These are phyloP conservation scores for Solanum etuberosum DNA, from an alignment of 257 asterid species.

Conservation along the genomic window DNA sequence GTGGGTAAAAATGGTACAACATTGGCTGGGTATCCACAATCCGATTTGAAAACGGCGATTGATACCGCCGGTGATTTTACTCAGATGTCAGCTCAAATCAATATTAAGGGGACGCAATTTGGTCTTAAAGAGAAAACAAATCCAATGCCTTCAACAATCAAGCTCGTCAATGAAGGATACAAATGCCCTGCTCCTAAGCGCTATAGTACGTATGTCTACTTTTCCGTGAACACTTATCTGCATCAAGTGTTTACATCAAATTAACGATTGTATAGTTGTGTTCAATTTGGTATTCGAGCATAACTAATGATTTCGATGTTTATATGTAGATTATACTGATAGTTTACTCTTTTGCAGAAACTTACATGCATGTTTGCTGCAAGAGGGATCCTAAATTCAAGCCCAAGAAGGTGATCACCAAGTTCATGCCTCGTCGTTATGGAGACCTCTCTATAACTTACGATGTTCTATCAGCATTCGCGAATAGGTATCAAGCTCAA, in stretches of 20 bases:
- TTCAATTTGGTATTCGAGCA: background rate
- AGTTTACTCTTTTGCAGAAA: conserved; percentile 26
- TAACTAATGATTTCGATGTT: background rate
- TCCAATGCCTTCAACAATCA: conserved; percentile 74
- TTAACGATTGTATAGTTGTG: background rate
- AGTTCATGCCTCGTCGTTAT: conserved; percentile 36
- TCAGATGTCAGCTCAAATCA: conserved; percentile 54
- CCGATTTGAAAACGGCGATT: conserved; percentile 78
- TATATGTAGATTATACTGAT: too few relatives aligned
- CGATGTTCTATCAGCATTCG: conserved; percentile 56
- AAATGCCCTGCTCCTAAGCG: conserved; percentile 60
- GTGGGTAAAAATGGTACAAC: conserved; percentile 63
- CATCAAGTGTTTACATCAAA: background rate
- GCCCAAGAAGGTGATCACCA: conserved; percentile 24
- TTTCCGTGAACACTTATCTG: background rate
- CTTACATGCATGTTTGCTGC: conserved; percentile 59
- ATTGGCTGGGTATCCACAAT: conserved; percentile 55
- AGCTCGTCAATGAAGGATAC: conserved; percentile 59
- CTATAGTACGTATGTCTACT: conserved; percentile 7
- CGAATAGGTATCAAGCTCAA: conserved; percentile 58
- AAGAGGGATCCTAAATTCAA: conserved; percentile 66
- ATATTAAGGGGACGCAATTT: conserved; percentile 59
- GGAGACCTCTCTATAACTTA: conserved; percentile 75
- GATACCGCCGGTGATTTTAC: conserved; percentile 70
- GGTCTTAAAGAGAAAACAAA: conserved; percentile 34